These are phyloP conservation scores for Pyrus communis DNA, from an alignment of 306 rosid species.

Conservation along the genomic window DNA sequence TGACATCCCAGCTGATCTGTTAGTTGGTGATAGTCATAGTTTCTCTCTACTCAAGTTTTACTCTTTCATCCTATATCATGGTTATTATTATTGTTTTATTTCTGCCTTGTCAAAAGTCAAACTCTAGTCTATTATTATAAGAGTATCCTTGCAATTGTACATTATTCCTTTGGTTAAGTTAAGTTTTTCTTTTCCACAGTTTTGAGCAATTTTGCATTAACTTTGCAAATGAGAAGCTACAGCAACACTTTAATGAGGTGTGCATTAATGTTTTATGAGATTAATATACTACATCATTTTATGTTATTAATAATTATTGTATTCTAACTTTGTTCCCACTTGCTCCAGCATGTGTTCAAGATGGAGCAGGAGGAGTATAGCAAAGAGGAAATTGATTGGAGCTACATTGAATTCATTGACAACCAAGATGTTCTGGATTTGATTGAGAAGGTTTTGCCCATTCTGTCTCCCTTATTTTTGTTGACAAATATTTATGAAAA, in stretches of 20 bases:
- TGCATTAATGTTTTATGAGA: neutral
- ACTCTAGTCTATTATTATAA: neutral
- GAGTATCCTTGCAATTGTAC: neutral
- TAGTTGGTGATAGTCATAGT: neutral
- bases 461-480: neutral
- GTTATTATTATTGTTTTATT: neutral
- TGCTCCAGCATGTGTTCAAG: conserved; percentile 91
- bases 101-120: neutral
- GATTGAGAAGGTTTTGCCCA: conserved; percentile 77
- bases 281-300: neutral
- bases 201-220: conserved; percentile 99
- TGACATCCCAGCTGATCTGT: neutral
- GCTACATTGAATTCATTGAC: conserved; percentile 97
- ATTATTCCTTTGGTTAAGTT: conserved; percentile 6
- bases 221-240: conserved; percentile 98
- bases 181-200: conserved; percentile 37
- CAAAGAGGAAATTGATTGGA: conserved; percentile 95
- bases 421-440: conserved; percentile 96
- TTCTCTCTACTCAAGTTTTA: neutral
- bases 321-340: conserved; percentile 7
- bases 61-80: neutral
- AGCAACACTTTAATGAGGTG: conserved; percentile 99
- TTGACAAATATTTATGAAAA: neutral
- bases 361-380: conserved; percentile 99
- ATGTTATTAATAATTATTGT: neutral